Conservation (phyloP, 306 rosid genomes). For the Glycine tomentella region DNA sequence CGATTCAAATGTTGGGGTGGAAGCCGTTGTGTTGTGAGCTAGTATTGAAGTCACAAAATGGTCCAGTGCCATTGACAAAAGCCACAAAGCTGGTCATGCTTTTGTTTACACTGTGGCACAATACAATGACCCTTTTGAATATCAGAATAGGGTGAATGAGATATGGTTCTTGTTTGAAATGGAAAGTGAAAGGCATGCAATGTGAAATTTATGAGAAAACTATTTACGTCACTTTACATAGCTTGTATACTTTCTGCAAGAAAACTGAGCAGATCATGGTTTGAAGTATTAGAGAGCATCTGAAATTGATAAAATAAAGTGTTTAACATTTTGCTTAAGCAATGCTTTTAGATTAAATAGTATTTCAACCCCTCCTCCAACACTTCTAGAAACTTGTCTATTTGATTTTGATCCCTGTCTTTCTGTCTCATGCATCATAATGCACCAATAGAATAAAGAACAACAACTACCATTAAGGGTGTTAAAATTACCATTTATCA, state of each 20-base stretch:
- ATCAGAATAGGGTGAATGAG: conserved; percentile 72
- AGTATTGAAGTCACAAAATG: conserved; percentile 67
- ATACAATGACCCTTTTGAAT: conserved; percentile 80
- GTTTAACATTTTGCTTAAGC: neutral
- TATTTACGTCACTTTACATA: neutral
- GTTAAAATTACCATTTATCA: too few relatives aligned
- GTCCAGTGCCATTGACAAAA: conserved; percentile 65
- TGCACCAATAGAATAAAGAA: too few relatives aligned
- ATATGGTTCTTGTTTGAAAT: conserved; percentile 52
- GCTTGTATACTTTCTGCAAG: neutral
- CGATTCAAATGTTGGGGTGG: conserved; percentile 56
- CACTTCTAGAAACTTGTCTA: too few relatives aligned
- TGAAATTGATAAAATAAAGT: conserved; percentile 28
- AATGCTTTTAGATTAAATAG: neutral
- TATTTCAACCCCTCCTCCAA: too few relatives aligned
- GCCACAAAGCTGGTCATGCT: conserved; percentile 46
- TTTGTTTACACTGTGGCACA: conserved; percentile 71
- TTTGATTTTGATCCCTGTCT: too few relatives aligned
- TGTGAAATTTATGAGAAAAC: neutral
- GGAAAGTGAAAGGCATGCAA: neutral
- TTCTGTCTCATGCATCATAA: too few relatives aligned
- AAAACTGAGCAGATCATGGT: neutral
- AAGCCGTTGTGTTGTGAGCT: conserved; percentile 71
- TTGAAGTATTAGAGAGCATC: neutral
- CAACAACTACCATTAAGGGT: too few relatives aligned